Conservation (phyloP, 2,329 filamentous ascomycete genomes). For the Phaeosphaeria sp. region DNA sequence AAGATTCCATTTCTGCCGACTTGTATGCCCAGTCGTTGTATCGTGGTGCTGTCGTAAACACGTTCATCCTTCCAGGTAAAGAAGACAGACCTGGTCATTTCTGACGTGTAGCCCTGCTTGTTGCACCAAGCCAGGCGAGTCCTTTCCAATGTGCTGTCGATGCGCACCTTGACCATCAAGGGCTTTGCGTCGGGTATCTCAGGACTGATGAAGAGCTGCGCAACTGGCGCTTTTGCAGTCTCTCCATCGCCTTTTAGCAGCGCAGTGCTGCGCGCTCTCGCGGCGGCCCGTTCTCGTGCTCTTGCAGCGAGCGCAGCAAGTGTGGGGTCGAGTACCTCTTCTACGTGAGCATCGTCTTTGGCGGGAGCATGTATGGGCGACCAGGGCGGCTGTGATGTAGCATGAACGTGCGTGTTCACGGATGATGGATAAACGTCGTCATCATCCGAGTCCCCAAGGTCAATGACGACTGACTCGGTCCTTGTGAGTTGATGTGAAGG, state of each 20-base stretch:
- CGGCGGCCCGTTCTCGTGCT: slow-evolving; percentile 32
- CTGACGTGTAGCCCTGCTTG: slow-evolving; percentile 62
- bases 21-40: slow-evolving; percentile 55
- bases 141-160: slow-evolving; percentile 71
- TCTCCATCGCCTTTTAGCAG: slow-evolving; percentile 10
- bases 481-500: slow-evolving; percentile 10
- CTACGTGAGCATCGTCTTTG: slow-evolving; percentile 32
- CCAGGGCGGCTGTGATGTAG: slow-evolving; percentile 8
- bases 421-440: slow-evolving; percentile 16
- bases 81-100: slow-evolving; percentile 65
- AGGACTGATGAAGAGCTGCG: slow-evolving; percentile 73
- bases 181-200: slow-evolving; percentile 65
- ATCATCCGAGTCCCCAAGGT: slow-evolving; percentile 33
- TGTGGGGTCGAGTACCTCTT: slow-evolving; percentile 38
- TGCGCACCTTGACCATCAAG: slow-evolving; percentile 69
- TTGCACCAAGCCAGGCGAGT: slow-evolving; percentile 74
- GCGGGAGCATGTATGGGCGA: slow-evolving; percentile 11
- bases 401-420: neutral
- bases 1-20: slow-evolving; percentile 50
- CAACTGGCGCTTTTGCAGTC: slow-evolving; percentile 38
- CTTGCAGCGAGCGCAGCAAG: slow-evolving; percentile 36
- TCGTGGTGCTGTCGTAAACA: slow-evolving; percentile 76
- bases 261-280: slow-evolving; percentile 15
- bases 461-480: slow-evolving; percentile 27
- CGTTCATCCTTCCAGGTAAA: slow-evolving; percentile 79